Conservation (phyloP, 768 basidiomycete species). For the Leucocoprinus leucothites region DNA sequence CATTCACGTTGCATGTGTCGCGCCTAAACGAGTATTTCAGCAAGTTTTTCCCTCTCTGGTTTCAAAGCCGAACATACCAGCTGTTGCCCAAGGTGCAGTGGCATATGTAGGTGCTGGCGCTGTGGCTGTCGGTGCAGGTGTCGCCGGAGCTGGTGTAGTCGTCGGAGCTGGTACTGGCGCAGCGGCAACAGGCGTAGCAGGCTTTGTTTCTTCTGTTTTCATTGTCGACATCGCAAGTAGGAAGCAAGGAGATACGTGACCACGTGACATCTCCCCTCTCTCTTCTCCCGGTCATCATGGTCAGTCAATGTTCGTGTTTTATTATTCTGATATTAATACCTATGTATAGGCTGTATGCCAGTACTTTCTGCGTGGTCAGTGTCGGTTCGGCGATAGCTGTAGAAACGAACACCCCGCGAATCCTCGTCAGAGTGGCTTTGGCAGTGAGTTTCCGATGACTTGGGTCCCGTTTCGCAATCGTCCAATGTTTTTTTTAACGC, state of each 20-base stretch:
- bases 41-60: background rate
- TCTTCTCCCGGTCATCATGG: constrained; percentile 2
- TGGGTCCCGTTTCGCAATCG: background rate
- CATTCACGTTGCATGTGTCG: constrained; percentile 9
- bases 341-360: constrained; percentile 49
- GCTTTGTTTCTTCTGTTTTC: constrained; percentile 10
- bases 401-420: constrained; percentile 59
- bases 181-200: constrained; percentile 11
- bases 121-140: constrained; percentile 7
- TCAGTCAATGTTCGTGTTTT: background rate
- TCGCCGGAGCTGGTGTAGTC: constrained; percentile 5
- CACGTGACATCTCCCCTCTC: constrained; percentile 7
- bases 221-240: background rate
- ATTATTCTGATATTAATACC: background rate
- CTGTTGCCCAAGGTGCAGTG: constrained; percentile 4
- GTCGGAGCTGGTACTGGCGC: background rate
- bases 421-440: constrained; percentile 36
- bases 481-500: background rate
- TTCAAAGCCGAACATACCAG: background rate
- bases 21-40: background rate
- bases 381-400: constrained; percentile 64
- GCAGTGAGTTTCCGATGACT: constrained; percentile 44
- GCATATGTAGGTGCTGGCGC: constrained; percentile 9
- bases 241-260: background rate
- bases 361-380: constrained; percentile 60